A percentile compares a stretch with the other conserved stretches of the same genome.
Conservation (phyloP, 495 filamentous ascomycete genomes). For the Podospora tetraspora region DNA sequence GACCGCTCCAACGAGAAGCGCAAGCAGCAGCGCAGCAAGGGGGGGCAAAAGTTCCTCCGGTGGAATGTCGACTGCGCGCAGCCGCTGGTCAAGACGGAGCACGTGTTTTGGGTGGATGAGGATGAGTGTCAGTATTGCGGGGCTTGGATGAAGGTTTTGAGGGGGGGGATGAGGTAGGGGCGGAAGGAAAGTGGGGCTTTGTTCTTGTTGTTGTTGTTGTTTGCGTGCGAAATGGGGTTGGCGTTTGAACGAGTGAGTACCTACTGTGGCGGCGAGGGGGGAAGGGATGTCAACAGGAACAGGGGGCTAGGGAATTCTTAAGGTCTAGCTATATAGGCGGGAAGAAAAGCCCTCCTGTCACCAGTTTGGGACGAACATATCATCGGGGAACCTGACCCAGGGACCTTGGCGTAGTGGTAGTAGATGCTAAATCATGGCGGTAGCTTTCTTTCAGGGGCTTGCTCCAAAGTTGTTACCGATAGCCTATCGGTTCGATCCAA, state of each 20-base stretch:
- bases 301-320: too few relatives aligned
- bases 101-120: neutral
- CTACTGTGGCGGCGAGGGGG: neutral
- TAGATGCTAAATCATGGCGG: neutral
- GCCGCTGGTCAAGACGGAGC: neutral
- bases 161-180: neutral
- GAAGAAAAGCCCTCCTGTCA: neutral
- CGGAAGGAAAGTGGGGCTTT: neutral
- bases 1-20: neutral
- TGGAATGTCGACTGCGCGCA: neutral
- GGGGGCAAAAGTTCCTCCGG: neutral
- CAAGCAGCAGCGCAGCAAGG: neutral
- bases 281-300: too few relatives aligned
- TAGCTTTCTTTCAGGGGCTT: too few relatives aligned
- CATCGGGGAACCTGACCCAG: neutral
- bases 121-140: neutral
- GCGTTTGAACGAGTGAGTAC: neutral
- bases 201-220: neutral
- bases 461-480: too few relatives aligned
- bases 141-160: neutral
- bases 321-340: neutral
- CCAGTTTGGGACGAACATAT: neutral
- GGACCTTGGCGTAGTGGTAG: neutral
- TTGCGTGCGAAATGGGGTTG: neutral
- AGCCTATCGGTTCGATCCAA: neutral